Conservation (phyloP, 2,329 filamentous ascomycete species). For the Dendryphion nanum region DNA sequence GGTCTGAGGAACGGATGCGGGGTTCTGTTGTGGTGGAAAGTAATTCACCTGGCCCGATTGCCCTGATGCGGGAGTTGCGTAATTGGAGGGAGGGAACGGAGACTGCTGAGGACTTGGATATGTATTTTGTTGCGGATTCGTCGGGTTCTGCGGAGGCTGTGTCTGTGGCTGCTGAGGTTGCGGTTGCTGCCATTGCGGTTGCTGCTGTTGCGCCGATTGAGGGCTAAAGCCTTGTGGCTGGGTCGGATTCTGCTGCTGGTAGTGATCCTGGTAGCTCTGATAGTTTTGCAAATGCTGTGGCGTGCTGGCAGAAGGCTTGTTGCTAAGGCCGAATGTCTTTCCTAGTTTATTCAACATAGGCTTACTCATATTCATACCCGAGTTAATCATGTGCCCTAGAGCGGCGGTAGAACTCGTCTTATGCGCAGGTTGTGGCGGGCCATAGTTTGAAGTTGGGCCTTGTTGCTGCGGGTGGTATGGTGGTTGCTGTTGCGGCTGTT, state of each 20-base stretch:
- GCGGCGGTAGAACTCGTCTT: conserved; percentile 16
- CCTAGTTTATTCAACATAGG: conserved; percentile 36
- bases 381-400: conserved; percentile 34
- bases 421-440: conserved; percentile 9
- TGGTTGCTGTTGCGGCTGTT: conserved; percentile 6
- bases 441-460: conserved; percentile 2
- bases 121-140: conserved; percentile 16
- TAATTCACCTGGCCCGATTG: conserved; percentile 26
- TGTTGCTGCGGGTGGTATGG: conserved; percentile 17
- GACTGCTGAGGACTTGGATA: conserved; percentile 24
- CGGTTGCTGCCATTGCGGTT: conserved; percentile 1
- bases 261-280: conserved; percentile 30
- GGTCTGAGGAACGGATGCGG: conserved; percentile 15
- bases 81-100: conserved; percentile 22
- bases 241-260: conserved; percentile 17
- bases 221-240: conserved; percentile 4
- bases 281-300: conserved; percentile 32
- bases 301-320: conserved; percentile 20
- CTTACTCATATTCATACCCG: conserved; percentile 36
- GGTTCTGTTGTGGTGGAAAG: conserved; percentile 20
- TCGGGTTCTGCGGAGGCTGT: too few relatives aligned
- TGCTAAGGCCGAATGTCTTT: conserved; percentile 33
- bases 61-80: conserved; percentile 18
- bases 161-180: conserved; percentile 2
- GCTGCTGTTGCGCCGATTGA: conserved; percentile 13